phyloP scores from a whole-genome alignment of 345 rosid species.

The Laguncularia racemosa region DNA sequence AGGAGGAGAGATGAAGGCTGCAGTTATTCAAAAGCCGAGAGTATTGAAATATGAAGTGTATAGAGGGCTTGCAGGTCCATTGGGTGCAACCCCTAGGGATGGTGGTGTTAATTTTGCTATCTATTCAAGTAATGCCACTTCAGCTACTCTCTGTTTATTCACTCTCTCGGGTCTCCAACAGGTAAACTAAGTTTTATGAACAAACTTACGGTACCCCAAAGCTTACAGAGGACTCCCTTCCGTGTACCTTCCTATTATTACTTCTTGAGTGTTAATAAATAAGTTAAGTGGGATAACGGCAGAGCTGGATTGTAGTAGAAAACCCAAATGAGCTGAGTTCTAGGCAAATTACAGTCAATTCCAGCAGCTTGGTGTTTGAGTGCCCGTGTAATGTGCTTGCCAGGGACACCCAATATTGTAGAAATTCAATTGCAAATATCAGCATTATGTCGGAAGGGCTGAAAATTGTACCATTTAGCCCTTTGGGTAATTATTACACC shows the following conservation, averaged over 20 bases:
- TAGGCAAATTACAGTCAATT: background rate
- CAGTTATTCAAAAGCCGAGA: slow-evolving; percentile 35
- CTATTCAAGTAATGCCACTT: slow-evolving; percentile 59
- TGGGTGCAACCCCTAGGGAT: slow-evolving; percentile 61
- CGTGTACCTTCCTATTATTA: background rate
- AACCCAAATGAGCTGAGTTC: too few species aligned
- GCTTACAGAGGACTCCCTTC: background rate
- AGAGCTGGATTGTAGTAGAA: too few species aligned
- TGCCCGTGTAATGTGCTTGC: too few species aligned
- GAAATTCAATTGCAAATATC: too few species aligned
- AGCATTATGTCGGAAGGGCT: too few species aligned
- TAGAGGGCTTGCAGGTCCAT: slow-evolving; percentile 62
- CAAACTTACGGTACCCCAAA: background rate
- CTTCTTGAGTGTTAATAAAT: background rate
- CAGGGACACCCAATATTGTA: too few species aligned
- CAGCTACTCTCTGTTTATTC: slow-evolving; percentile 72
- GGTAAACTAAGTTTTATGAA: slow-evolving; percentile 24
- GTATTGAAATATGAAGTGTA: slow-evolving; percentile 31
- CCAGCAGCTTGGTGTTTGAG: too few species aligned
- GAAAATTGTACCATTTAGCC: too few species aligned
- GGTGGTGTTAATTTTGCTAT: slow-evolving; percentile 85
- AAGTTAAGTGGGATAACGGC: background rate
- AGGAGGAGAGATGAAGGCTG: slow-evolving; percentile 30
- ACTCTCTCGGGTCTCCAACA: slow-evolving; percentile 50
- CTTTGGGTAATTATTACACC: too few species aligned